phyloP scores from a whole-genome alignment of 179 eudicot species.

The Beta macrorhiza region DNA sequence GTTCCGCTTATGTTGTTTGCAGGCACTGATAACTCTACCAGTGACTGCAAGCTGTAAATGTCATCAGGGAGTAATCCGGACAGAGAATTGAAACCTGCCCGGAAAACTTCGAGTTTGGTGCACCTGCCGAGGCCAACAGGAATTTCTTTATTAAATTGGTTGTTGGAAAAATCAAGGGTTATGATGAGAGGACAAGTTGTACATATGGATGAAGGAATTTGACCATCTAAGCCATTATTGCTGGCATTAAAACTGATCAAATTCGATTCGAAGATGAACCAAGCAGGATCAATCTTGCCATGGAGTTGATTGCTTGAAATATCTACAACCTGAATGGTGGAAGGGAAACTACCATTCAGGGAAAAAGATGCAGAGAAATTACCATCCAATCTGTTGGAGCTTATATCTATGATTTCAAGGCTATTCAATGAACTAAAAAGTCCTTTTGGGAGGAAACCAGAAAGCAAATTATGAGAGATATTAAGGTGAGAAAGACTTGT shows the following conservation, averaged over 20 bases:
- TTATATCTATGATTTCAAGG: constrained; percentile 61
- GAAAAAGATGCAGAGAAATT: constrained; percentile 32
- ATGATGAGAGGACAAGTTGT: constrained; percentile 33
- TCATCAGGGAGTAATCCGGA: constrained; percentile 54
- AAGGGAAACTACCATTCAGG: constrained; percentile 36
- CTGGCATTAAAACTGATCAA: constrained; percentile 61
- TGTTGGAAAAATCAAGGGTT: constrained; percentile 62
- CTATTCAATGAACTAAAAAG: constrained; percentile 48
- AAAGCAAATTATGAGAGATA: constrained; percentile 61
- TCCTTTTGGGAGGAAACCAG: constrained; percentile 59
- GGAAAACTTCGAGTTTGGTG: constrained; percentile 42
- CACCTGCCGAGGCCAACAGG: constrained; percentile 54
- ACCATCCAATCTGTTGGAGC: constrained; percentile 59
- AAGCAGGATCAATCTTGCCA: constrained; percentile 48
- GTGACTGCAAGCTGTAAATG: constrained; percentile 39
- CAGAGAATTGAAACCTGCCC: constrained; percentile 68
- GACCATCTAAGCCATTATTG: constrained; percentile 56
- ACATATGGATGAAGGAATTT: constrained; percentile 58
- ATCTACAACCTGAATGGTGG: constrained; percentile 40
- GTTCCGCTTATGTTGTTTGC: constrained; percentile 59
- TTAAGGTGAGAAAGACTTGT: constrained; percentile 52
- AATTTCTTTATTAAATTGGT: constrained; percentile 49
- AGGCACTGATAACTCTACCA: constrained; percentile 62
- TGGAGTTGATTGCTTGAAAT: constrained; percentile 64
- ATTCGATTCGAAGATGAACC: constrained; percentile 36